Evolutionary conservation across 2,329 filamentous ascomycete species (phyloP).

Genomic region (Apiospora sp.): DNA sequence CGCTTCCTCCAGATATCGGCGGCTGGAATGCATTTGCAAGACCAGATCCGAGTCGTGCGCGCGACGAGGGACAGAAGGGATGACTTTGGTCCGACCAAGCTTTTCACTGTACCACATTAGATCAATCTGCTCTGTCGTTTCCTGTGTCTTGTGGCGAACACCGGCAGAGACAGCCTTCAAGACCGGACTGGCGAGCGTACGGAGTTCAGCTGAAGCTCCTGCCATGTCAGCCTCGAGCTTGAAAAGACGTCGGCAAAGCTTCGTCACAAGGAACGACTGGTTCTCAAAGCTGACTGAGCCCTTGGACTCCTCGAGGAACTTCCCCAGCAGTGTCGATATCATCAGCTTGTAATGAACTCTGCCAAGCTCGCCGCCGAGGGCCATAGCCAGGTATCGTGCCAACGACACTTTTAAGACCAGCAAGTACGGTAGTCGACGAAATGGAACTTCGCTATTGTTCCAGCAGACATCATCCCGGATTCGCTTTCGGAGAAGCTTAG

Average conservation of each 20-base stretch:
- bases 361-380: constrained; percentile 49
- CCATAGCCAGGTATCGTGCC: constrained; percentile 56
- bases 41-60: constrained; percentile 42
- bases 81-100: constrained; percentile 40
- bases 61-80: constrained; percentile 50
- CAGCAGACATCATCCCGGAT: constrained; percentile 70
- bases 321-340: constrained; percentile 54
- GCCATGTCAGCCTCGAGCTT: constrained; percentile 59
- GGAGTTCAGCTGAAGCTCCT: constrained; percentile 27
- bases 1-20: constrained; percentile 39
- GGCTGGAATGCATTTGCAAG: constrained; percentile 50
- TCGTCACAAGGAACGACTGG: constrained; percentile 53
- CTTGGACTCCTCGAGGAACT: constrained; percentile 52
- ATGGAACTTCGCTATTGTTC: constrained; percentile 57
- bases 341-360: constrained; percentile 64
- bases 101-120: constrained; percentile 50
- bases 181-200: constrained; percentile 38
- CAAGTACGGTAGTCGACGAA: constrained; percentile 70
- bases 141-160: constrained; percentile 40
- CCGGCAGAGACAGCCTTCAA: constrained; percentile 38
- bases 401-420: constrained; percentile 66
- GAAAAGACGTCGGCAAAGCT: constrained; percentile 63
- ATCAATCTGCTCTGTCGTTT: constrained; percentile 40
- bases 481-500: constrained; percentile 59
- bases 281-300: constrained; percentile 45